Evolutionary conservation across 2,329 filamentous ascomycete species (phyloP).

Genomic region (Diaporthe destruens): DNA sequence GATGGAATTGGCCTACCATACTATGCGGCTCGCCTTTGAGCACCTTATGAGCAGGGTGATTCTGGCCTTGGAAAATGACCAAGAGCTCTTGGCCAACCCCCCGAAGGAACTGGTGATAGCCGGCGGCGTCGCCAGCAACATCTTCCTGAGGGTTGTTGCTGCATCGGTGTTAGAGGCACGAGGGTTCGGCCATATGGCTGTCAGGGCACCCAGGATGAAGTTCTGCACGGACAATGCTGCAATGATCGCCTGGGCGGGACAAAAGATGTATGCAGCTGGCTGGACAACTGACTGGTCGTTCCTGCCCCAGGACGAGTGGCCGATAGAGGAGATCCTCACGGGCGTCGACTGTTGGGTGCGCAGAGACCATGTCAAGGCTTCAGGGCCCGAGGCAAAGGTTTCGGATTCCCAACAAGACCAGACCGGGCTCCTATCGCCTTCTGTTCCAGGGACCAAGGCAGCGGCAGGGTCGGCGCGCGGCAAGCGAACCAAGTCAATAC

Average conservation of each 20-base stretch:
- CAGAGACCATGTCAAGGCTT: not conserved
- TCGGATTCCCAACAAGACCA: not conserved
- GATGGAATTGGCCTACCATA: constrained; percentile 75
- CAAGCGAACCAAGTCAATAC: not conserved
- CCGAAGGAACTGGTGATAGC: constrained; percentile 81
- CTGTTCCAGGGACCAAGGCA: not conserved
- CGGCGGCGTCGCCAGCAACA: constrained; percentile 91
- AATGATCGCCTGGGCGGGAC: constrained; percentile 95
- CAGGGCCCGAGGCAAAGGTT: not conserved
- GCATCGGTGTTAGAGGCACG: constrained; percentile 70
- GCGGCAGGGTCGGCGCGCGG: not conserved
- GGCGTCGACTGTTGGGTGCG: constrained; percentile 65
- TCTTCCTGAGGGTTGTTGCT: constrained; percentile 78
- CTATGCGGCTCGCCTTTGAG: constrained; percentile 87
- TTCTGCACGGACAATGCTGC: constrained; percentile 96
- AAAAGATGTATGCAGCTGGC: constrained; percentile 91
- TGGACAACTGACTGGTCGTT: constrained; percentile 74
- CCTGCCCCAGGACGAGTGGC: constrained; percentile 76
- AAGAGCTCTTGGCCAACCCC: constrained; percentile 38
- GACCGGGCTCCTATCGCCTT: too few relatives aligned
- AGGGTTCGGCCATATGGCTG: constrained; percentile 70
- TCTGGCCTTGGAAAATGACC: constrained; percentile 66
- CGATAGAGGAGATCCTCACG: constrained; percentile 74
- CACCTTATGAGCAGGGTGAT: constrained; percentile 83
- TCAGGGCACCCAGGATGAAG: constrained; percentile 80